phyloP scores from a whole-genome alignment of 2,329 filamentous ascomycete species.

The Pezizomycotina sp. region DNA sequence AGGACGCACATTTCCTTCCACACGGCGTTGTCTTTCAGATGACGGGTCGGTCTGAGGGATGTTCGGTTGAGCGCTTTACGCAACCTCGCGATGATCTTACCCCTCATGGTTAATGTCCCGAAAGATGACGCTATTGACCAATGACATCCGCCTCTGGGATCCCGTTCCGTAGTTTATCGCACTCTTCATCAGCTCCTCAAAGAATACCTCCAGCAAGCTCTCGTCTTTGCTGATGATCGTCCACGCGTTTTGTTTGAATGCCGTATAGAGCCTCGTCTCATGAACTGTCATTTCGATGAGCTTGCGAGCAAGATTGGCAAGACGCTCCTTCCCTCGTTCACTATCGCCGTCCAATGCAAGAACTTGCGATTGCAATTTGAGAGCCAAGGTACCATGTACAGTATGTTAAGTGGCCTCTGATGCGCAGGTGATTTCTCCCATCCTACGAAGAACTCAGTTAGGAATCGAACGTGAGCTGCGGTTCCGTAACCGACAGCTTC shows the following conservation, averaged over 20 bases:
- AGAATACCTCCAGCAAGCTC: slow-evolving; percentile 46
- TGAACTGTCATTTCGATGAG: slow-evolving; percentile 48
- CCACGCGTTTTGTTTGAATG: slow-evolving; percentile 50
- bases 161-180: slow-evolving; percentile 38
- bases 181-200: slow-evolving; percentile 51
- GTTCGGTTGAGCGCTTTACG: slow-evolving; percentile 52
- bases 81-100: slow-evolving; percentile 47
- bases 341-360: slow-evolving; percentile 43
- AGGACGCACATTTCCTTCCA: slow-evolving; percentile 55
- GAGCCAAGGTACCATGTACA: slow-evolving; percentile 56
- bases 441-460: slow-evolving; percentile 57
- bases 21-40: slow-evolving; percentile 48
- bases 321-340: slow-evolving; percentile 49
- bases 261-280: slow-evolving; percentile 42
- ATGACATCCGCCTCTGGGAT: slow-evolving; percentile 41
- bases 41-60: slow-evolving; percentile 47
- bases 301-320: slow-evolving; percentile 47
- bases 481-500: slow-evolving; percentile 45
- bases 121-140: slow-evolving; percentile 47
- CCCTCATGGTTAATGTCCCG: slow-evolving; percentile 47
- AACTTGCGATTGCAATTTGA: slow-evolving; percentile 43
- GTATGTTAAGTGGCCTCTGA: slow-evolving; percentile 48
- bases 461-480: slow-evolving; percentile 49
- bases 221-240: slow-evolving; percentile 49
- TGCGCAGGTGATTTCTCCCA: slow-evolving; percentile 54